phyloP scores from a whole-genome alignment of 2,329 filamentous ascomycete species.

The Ceratocystis huliohia region DNA sequence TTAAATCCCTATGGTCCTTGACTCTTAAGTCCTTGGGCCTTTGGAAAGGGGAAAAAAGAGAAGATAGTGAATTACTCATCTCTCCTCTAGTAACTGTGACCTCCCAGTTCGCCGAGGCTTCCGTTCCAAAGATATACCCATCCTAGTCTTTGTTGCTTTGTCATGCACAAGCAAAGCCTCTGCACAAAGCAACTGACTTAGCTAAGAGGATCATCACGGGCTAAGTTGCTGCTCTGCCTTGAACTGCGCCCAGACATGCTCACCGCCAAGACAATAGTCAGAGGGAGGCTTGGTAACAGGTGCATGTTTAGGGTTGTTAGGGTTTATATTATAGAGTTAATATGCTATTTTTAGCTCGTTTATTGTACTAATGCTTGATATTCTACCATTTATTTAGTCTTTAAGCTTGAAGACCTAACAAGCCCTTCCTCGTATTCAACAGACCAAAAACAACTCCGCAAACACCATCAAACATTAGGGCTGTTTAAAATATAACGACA shows the following conservation, averaged over 20 bases:
- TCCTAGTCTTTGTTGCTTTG: no score
- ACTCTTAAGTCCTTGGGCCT: no score
- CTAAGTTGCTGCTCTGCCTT: no score
- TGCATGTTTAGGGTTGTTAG: not conserved
- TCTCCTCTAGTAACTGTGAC: no score
- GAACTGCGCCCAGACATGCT: no score
- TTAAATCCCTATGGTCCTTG: not conserved
- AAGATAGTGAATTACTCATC: no score
- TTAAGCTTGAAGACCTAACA: constrained; percentile 2
- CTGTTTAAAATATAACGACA: not conserved
- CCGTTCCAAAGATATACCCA: not conserved
- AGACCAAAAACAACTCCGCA: not conserved
- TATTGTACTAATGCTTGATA: not conserved
- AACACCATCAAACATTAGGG: not conserved
- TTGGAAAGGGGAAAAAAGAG: no score
- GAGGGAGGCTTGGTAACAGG: not conserved
- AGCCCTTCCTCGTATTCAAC: not conserved
- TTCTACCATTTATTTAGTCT: not conserved
- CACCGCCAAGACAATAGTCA: no score
- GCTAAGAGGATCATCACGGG: no score
- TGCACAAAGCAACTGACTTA: no score
- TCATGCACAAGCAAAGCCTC: no score
- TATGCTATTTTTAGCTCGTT: not conserved
- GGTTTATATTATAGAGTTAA: not conserved
- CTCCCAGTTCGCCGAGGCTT: not conserved